A percentile compares a stretch with the other conserved stretches of the same genome.
Evolutionary conservation across 1,284 basidiomycete genomes (phyloP).

Genomic region (Exobasidium cylindrosporum): DNA sequence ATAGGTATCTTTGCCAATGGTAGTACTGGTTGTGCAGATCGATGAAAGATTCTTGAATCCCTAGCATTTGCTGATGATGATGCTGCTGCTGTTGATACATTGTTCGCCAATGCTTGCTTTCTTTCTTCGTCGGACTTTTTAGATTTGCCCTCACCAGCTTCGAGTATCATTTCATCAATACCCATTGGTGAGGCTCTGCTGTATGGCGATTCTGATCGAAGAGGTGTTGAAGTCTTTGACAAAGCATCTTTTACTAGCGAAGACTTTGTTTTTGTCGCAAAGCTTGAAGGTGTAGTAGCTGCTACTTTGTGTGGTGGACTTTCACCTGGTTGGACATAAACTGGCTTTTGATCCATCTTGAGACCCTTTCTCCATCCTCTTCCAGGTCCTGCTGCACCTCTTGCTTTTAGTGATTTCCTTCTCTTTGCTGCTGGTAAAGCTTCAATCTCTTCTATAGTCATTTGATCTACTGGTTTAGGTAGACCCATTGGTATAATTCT

Average conservation of each 20-base stretch:
- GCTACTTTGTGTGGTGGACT: not conserved
- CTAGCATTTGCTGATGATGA: not conserved
- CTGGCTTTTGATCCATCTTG: conserved; percentile 51
- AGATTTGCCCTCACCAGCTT: not conserved
- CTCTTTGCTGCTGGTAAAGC: conserved; percentile 51
- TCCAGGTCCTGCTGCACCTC: conserved; percentile 51
- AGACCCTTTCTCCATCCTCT: conserved; percentile 51
- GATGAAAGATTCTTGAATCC: not conserved
- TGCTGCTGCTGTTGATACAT: not conserved
- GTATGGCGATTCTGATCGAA: conserved; percentile 5
- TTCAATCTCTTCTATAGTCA: conserved; percentile 48
- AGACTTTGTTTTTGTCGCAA: conserved; percentile 5
- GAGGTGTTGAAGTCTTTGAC: not conserved
- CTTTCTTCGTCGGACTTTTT: not conserved
- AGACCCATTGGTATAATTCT: not conserved
- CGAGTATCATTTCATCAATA: not conserved
- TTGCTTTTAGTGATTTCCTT: conserved; percentile 45
- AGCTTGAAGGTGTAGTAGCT: not conserved
- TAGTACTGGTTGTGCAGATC: not conserved
- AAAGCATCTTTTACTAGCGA: conserved; percentile 6
- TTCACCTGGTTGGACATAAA: conserved; percentile 36
- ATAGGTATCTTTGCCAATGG: conserved; percentile 35
- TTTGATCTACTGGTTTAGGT: not conserved
- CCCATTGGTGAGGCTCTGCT: not conserved
- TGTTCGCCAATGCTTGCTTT: not conserved